Percentiles rank a stretch among this genome's conserved stretches.
phyloP scores from a whole-genome alignment of 495 filamentous ascomycete genomes.

The Hypoxylon fuscum region DNA sequence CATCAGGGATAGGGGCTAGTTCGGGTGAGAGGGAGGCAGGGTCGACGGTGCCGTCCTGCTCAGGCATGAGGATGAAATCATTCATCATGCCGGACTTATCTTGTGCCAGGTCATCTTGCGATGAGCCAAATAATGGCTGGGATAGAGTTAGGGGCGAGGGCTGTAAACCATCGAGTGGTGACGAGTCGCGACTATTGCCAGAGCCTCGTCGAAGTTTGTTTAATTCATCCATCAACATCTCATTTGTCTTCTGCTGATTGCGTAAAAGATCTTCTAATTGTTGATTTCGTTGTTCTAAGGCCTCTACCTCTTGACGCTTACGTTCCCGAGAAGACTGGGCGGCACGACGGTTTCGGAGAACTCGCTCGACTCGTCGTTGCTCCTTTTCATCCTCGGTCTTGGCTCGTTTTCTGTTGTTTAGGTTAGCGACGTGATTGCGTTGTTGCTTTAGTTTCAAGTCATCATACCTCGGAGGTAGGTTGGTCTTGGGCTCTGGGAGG shows the following conservation, averaged over 20 bases:
- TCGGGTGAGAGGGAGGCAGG: constrained; percentile 63
- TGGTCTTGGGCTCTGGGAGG: constrained; percentile 95
- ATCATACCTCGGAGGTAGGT: constrained; percentile 88
- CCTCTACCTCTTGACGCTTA: constrained; percentile 93
- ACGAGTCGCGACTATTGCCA: constrained; percentile 56
- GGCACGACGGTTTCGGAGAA: constrained; percentile 93
- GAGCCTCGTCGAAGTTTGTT: constrained; percentile 66
- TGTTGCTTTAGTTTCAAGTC: background rate
- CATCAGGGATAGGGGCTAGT: constrained; percentile 57
- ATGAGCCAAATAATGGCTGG: constrained; percentile 57
- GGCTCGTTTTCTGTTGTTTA: constrained; percentile 79
- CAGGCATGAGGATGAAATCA: constrained; percentile 49
- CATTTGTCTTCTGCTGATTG: constrained; percentile 71
- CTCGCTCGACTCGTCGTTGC: constrained; percentile 95
- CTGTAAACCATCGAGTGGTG: constrained; percentile 48
- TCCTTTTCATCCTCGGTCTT: constrained; percentile 99
- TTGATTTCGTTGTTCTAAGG: constrained; percentile 79
- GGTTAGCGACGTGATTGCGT: constrained; percentile 12
- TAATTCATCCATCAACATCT: constrained; percentile 70
- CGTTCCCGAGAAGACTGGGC: constrained; percentile 96
- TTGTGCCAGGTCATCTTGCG: constrained; percentile 48
- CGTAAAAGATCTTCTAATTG: constrained; percentile 72
- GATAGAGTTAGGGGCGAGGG: constrained; percentile 61
- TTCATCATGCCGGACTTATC: constrained; percentile 45
- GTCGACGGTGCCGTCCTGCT: constrained; percentile 58